Conservation (phyloP, 2,329 filamentous ascomycete species). For the Colletotrichum sp. region DNA sequence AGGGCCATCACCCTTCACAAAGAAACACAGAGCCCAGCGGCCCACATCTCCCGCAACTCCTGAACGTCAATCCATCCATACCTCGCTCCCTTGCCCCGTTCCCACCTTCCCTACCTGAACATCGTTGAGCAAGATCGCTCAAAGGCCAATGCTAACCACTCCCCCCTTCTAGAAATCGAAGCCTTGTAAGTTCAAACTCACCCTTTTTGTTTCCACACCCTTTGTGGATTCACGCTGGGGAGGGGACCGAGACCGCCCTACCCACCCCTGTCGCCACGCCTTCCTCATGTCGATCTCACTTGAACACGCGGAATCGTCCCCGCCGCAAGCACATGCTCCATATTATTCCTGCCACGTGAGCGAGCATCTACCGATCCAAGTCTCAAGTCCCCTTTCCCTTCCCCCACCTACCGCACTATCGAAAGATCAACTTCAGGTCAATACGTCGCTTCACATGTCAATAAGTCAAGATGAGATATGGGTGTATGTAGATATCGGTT, state of each 20-base stretch:
- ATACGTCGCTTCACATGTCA: not conserved
- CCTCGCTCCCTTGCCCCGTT: not conserved
- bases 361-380: not conserved
- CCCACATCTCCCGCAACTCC: not conserved
- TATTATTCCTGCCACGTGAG: not conserved
- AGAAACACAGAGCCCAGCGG: not conserved
- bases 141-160: not conserved
- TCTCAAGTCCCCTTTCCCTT: not conserved
- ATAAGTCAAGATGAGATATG: not conserved
- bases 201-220: not conserved
- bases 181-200: slow-evolving; percentile 70
- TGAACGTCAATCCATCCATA: not conserved
- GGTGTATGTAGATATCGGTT: not conserved
- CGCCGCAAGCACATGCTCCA: not conserved
- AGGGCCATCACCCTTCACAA: not conserved
- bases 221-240: not conserved
- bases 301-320: not conserved
- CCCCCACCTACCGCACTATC: not conserved
- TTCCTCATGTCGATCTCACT: not conserved
- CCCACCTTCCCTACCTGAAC: not conserved
- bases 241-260: not conserved
- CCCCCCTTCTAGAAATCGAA: slow-evolving; percentile 75
- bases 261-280: not conserved
- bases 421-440: not conserved
- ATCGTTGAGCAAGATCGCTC: not conserved